Base-by-base conservation (phyloP, 1,284 basidiomycete genomes). In the Sphaerobolus stellatus region DNA sequence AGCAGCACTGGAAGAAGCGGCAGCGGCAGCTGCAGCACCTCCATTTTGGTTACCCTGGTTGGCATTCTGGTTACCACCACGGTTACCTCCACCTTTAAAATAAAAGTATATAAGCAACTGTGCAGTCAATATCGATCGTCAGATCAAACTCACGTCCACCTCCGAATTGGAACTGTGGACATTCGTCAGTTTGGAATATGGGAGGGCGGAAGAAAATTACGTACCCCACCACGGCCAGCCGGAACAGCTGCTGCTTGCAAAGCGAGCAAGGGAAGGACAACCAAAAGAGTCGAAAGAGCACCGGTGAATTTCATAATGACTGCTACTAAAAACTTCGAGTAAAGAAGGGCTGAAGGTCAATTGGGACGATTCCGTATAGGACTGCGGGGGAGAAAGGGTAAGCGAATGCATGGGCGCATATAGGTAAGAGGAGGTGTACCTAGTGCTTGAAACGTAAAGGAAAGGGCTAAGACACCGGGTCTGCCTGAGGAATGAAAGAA, bases 291-390 rank as follows among this genome's bases (percentile, higher is more conserved):
- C 33, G 76, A 68, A 57, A 79, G 58, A 45, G 71, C 67, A 58
- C 67, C 64, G 30, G 75, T 71, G 70, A 81, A 75, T 72, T 78
- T 81, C 81, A 84, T 83, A 64, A 60, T 38, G 30, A 48, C 22
- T 54, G 18, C n/a, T n/a, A 31, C 44, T 38, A 49, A 29, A 16
- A 41, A 29, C 28, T 20, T 29, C 16, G 18, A 34, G 33, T 11
- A 11, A 31, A 25, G 36, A 34, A 52, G 31, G 44, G 50, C 41
- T 43, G 41, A 44, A n/a, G 50, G 50, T 52, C 50, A 52, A 52
- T 52, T 20, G 50, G 31, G 14, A n/a, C 33, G 18, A 34, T 11
- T 34, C 40, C 14, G 40, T 43, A 18, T 41, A 24, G 27, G n/a
- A 34, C 40, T 41, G 36, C n/a, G 44, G 31, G 25, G n/a, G 48